Evolutionary conservation across 352 stramenopile species (phyloP).

Genomic region (Pythium volutum): DNA sequence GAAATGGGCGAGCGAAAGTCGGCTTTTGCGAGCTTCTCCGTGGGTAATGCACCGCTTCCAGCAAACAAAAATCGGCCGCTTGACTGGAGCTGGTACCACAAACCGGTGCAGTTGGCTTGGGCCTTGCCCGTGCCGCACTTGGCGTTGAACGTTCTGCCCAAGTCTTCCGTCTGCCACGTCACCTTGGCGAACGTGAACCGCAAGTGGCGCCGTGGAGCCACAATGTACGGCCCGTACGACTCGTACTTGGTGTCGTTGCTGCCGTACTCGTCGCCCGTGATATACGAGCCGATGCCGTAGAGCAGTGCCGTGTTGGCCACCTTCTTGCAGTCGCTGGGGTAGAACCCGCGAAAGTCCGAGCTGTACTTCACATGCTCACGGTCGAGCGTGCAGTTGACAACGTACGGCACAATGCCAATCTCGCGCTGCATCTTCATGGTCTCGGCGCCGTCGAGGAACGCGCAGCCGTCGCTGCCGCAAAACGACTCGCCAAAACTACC

Average conservation of each 20-base stretch:
- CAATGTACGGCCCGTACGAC: slow-evolving; percentile 29
- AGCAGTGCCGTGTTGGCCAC: slow-evolving; percentile 30
- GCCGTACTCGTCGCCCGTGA: slow-evolving; percentile 37
- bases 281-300: slow-evolving; percentile 45
- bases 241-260: slow-evolving; percentile 11
- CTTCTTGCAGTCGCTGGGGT: slow-evolving; percentile 28
- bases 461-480: slow-evolving; percentile 34
- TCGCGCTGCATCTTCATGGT: slow-evolving; percentile 36
- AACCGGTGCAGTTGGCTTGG: slow-evolving; percentile 26
- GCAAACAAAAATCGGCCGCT: slow-evolving; percentile 45
- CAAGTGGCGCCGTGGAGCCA: slow-evolving; percentile 33
- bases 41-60: slow-evolving; percentile 30
- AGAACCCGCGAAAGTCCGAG: slow-evolving; percentile 40
- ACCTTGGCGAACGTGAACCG: slow-evolving; percentile 44
- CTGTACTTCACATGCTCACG: slow-evolving; percentile 32
- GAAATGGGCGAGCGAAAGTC: slow-evolving; percentile 40
- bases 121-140: slow-evolving; percentile 24
- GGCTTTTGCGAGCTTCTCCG: slow-evolving; percentile 18
- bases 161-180: slow-evolving; percentile 30
- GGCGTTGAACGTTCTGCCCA: slow-evolving; percentile 33
- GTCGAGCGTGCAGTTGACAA: slow-evolving; percentile 34
- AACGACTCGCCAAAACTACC: slow-evolving; percentile 29
- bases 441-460: slow-evolving; percentile 36
- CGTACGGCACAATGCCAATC: slow-evolving; percentile 40
- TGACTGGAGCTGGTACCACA: slow-evolving; percentile 42